Evolutionary conservation across 345 rosid species (phyloP), one percentile per base, ranked within the genome.

Genomic region (Lepidium sativum): DNA sequence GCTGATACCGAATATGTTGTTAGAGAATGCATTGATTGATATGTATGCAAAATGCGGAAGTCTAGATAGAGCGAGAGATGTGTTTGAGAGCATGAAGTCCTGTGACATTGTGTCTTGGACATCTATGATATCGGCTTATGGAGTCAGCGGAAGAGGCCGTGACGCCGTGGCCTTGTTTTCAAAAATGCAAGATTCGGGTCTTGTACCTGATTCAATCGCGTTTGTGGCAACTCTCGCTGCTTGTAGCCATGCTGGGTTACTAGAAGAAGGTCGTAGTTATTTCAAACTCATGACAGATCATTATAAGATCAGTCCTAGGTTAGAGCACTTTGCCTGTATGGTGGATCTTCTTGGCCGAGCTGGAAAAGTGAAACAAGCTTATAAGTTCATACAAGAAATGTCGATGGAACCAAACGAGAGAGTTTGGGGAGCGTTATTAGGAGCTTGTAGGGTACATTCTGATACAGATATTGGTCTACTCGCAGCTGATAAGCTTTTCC

Each of bases 21-120:
- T 88, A 78, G 96, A 88, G 81, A 88, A 88, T 56, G 92, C 90
- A 14, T 60, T 88, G 52, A 74, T 84, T 29, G 88, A 86, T 49
- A 82, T 88, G 90, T 88, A 84, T 58, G 90, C 85, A 6, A 84
- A 86, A 69, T 84, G 85, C 37, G 96, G 92, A 35, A 78, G 85
- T 71, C 40, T 88, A 58, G 44, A 65, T 2, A 77, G 77, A 43
- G 89, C 88, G 2, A 81, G 79, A 63, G 77, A 75, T 43, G 84
- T 88, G 44, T 88, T 86, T 66, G 83, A 82, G 73, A 68, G 61
- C 29, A 86, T 88, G 85, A 68, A 61, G 33, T 77, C 77, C 23
- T 78, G 80, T 31, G 96, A 88, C 51, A 65, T 88, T 43, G 88
- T 79, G 56, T 77, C 96, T 17, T 86, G 92, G 96, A 86, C 96